Evolutionary conservation across 495 filamentous ascomycete species (phyloP).

Genomic region (Penicillium paxilli): DNA sequence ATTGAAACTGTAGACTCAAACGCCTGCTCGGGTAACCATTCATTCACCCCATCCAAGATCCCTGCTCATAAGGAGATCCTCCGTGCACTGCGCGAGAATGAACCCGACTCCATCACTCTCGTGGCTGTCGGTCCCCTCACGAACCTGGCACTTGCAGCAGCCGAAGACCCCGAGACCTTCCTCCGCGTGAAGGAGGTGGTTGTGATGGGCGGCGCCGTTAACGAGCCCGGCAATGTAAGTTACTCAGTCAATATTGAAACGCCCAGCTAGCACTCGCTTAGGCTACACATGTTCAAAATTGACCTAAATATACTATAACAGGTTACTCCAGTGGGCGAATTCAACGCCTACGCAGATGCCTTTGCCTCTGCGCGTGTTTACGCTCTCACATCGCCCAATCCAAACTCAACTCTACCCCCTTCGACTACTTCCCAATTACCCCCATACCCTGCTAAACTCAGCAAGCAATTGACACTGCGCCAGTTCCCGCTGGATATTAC

Average conservation of each 20-base stretch:
- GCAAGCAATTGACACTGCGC: constrained; percentile 66
- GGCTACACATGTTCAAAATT: neutral
- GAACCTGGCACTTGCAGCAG: constrained; percentile 85
- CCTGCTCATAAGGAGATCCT: constrained; percentile 85
- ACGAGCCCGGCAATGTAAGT: constrained; percentile 72
- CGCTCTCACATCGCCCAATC: constrained; percentile 81
- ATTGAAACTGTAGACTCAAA: constrained; percentile 35
- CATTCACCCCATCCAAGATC: constrained; percentile 69
- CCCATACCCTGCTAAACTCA: constrained; percentile 67
- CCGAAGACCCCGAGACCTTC: constrained; percentile 82
- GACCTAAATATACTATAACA: constrained; percentile 17
- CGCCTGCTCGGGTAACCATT: constrained; percentile 37
- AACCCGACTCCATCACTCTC: constrained; percentile 80
- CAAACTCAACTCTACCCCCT: constrained; percentile 69
- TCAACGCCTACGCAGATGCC: constrained; percentile 82
- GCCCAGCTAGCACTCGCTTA: neutral
- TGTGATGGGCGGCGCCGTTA: constrained; percentile 94
- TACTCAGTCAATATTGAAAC: neutral
- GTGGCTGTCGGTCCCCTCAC: constrained; percentile 89
- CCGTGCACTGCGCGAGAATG: constrained; percentile 71
- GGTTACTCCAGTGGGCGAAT: constrained; percentile 75
- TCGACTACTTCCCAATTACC: constrained; percentile 43
- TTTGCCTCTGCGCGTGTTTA: constrained; percentile 85
- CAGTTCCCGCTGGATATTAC: constrained; percentile 92
- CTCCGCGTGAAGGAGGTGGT: constrained; percentile 85